A percentile compares a stretch with the other conserved stretches of the same genome.
phyloP scores from a whole-genome alignment of 140 eudicot genomes.

The Flaveria floridana region DNA sequence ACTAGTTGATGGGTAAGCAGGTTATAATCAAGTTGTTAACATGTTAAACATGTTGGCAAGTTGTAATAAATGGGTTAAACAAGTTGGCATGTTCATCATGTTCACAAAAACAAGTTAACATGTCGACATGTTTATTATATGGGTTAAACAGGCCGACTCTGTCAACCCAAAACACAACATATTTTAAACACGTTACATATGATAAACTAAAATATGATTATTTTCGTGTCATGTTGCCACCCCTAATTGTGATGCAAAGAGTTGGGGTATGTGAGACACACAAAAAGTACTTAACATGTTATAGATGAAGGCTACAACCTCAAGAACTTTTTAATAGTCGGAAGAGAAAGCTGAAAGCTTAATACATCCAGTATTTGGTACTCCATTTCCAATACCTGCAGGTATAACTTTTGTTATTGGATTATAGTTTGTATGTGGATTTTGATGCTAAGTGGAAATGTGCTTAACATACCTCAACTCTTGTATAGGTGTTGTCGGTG shows the following conservation, averaged over 20 bases:
- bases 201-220: not conserved
- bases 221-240: not conserved
- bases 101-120: not conserved
- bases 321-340: conserved; percentile 80
- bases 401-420: conserved; percentile 20
- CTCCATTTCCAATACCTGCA: conserved; percentile 92
- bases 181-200: not conserved
- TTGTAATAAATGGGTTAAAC: not conserved
- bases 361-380: conserved; percentile 55
- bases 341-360: conserved; percentile 66
- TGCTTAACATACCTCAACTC: conserved; percentile 59
- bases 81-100: not conserved
- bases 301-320: conserved; percentile 44
- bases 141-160: not conserved
- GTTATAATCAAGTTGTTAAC: not conserved
- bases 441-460: conserved; percentile 7
- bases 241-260: not conserved
- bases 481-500: conserved; percentile 81
- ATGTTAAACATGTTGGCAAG: not conserved
- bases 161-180: not conserved
- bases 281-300: not conserved
- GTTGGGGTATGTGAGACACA: not conserved
- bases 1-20: not conserved
- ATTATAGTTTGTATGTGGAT: not conserved
- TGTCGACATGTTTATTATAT: not conserved